Conservation (phyloP, 495 filamentous ascomycete species). For the Neurospora intermedia region DNA sequence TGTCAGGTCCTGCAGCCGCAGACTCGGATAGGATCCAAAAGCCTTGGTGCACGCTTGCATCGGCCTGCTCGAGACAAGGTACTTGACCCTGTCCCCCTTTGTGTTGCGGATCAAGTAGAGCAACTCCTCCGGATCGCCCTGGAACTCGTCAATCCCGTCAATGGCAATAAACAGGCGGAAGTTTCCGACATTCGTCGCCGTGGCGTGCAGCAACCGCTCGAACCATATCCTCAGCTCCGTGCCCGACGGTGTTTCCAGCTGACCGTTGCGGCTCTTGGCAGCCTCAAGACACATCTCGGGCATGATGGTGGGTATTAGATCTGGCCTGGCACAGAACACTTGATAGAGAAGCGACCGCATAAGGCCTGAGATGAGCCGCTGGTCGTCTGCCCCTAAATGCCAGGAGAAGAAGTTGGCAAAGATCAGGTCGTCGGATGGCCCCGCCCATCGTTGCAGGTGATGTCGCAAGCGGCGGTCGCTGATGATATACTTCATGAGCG, state of each 20-base stretch:
- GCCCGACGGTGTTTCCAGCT: neutral
- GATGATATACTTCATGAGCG: neutral
- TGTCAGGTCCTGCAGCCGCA: neutral
- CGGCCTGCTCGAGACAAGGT: neutral
- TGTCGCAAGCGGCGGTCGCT: neutral
- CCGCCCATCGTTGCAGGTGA: neutral
- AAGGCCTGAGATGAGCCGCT: neutral
- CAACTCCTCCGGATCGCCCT: slow-evolving; percentile 12
- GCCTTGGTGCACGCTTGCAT: neutral
- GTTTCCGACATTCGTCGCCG: neutral
- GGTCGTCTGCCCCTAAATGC: neutral
- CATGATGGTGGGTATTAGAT: neutral
- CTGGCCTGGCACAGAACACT: neutral
- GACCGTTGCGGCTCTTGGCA: neutral
- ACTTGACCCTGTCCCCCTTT: neutral
- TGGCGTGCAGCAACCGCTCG: neutral
- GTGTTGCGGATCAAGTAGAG: slow-evolving; percentile 7
- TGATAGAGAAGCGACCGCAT: neutral
- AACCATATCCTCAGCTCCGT: neutral
- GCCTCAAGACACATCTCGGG: neutral
- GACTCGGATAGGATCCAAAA: neutral
- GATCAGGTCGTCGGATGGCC: neutral
- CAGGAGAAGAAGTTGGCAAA: neutral
- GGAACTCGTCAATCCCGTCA: slow-evolving; percentile 39
- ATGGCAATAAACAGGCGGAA: slow-evolving; percentile 27